Evolutionary conservation across 257 asterid species (phyloP).

Genomic region (Capsicum baccatum): DNA sequence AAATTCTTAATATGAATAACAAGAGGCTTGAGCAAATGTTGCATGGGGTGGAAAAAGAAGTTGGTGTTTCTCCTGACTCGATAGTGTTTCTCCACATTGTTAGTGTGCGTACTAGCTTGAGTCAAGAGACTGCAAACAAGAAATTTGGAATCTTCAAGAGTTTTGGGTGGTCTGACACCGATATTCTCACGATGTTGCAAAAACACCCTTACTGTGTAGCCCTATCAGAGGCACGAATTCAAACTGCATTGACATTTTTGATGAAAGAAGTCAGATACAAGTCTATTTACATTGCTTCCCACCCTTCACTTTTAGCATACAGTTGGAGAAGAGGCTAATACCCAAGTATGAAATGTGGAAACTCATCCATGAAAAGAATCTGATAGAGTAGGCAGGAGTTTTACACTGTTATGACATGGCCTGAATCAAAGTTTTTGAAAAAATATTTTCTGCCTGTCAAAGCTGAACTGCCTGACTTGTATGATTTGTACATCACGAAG

Average conservation of each 20-base stretch:
- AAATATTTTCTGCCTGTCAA: not conserved
- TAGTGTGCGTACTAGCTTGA: not conserved
- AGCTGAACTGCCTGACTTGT: conserved; percentile 16
- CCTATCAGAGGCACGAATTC: conserved; percentile 14
- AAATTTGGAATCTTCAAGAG: conserved; percentile 35
- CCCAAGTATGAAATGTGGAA: conserved; percentile 15
- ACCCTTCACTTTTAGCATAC: not conserved
- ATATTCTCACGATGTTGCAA: not conserved
- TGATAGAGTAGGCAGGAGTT: conserved; percentile 22
- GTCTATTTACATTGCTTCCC: conserved; percentile 7
- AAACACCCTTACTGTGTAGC: conserved; percentile 18
- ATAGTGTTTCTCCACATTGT: not conserved
- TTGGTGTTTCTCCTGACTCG: not conserved
- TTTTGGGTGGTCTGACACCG: conserved; percentile 30
- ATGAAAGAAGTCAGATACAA: conserved; percentile 21
- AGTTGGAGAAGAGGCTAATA: conserved; percentile 26
- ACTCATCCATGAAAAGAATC: conserved; percentile 28
- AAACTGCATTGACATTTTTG: conserved; percentile 18
- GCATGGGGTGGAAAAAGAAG: not conserved
- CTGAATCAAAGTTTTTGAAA: conserved; percentile 18
- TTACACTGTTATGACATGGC: not conserved
- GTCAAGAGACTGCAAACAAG: not conserved
- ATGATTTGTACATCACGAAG: conserved; percentile 15
- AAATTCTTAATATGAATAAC: not conserved
- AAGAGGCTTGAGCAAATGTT: not conserved